Conservation (phyloP, 768 basidiomycete species). For the Gloeophyllum trabeum region DNA sequence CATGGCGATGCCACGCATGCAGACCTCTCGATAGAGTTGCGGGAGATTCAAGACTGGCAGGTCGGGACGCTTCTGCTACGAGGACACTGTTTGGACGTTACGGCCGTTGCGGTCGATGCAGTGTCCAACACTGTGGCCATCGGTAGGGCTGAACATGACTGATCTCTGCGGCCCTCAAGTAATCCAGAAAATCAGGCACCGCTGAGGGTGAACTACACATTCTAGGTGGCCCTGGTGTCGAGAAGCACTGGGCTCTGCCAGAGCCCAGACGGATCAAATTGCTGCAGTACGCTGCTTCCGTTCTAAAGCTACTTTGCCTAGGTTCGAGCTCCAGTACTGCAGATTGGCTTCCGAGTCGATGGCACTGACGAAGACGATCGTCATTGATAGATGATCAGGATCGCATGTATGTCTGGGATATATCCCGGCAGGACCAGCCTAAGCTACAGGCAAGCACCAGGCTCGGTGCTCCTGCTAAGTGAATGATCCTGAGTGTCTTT, state of each 20-base stretch:
- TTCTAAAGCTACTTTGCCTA: conserved; percentile 46
- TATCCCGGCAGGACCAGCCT: conserved; percentile 40
- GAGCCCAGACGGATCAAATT: conserved; percentile 40
- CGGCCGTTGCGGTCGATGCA: conserved; percentile 46
- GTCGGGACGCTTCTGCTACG: conserved; percentile 35
- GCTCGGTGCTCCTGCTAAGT: conserved; percentile 34
- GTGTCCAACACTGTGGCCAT: conserved; percentile 48
- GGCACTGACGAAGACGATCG: background rate
- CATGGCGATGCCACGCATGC: background rate
- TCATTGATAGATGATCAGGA: conserved; percentile 32
- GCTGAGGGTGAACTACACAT: conserved; percentile 49
- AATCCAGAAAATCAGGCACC: conserved; percentile 36
- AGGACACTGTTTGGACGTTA: conserved; percentile 38
- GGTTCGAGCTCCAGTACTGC: conserved; percentile 36
- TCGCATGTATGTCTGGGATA: conserved; percentile 50
- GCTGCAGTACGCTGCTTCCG: conserved; percentile 46
- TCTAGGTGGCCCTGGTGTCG: conserved; percentile 59
- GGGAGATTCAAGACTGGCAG: conserved; percentile 48
- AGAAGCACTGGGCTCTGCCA: conserved; percentile 33
- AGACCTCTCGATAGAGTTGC: conserved; percentile 48
- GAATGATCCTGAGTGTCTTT: conserved; percentile 7
- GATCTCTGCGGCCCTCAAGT: conserved; percentile 2
- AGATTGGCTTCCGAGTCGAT: background rate
- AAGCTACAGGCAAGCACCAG: conserved; percentile 35
- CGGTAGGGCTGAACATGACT: conserved; percentile 24